Percentiles rank a stretch among this genome's conserved stretches.
These are phyloP conservation scores for Myxozyma kluyveri DNA, from an alignment of 805 yeast genomes.

Conservation along the genomic window DNA sequence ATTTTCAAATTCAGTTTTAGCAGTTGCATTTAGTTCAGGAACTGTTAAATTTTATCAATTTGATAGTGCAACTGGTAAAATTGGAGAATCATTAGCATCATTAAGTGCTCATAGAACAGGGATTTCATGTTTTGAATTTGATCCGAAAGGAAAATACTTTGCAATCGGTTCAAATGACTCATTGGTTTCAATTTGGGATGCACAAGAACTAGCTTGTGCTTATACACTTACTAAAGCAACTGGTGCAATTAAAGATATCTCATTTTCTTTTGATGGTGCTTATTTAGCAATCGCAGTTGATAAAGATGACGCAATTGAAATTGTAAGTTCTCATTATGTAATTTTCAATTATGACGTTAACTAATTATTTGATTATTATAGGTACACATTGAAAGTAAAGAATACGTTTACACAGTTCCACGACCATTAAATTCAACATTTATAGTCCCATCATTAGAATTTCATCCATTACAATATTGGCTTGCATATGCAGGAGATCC, in stretches of 20 bases:
- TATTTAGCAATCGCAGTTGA: constrained; percentile 48
- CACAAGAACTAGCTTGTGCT: constrained; percentile 42
- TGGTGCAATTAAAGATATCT: constrained; percentile 45
- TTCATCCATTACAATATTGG: constrained; percentile 37
- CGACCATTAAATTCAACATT: constrained; percentile 16
- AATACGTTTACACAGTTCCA: constrained; percentile 28
- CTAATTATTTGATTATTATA: background rate
- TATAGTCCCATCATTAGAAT: constrained; percentile 36
- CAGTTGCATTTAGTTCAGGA: constrained; percentile 52
- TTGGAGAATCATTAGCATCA: constrained; percentile 16
- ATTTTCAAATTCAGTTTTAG: constrained; percentile 38
- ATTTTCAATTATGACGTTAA: background rate
- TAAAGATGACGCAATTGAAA: constrained; percentile 42
- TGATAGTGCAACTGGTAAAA: constrained; percentile 5
- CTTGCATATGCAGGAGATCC: constrained; percentile 36
- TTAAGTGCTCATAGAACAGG: constrained; percentile 53
- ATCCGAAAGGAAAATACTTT: constrained; percentile 52
- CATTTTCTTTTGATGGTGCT: constrained; percentile 47
- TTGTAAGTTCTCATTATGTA: constrained; percentile 34
- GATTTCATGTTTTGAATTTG: constrained; percentile 48
- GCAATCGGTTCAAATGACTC: constrained; percentile 61
- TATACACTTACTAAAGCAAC: constrained; percentile 32
- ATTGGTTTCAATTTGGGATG: constrained; percentile 51
- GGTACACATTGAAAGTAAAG: constrained; percentile 37
- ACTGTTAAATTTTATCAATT: constrained; percentile 35